Base-by-base conservation (phyloP, 306 rosid genomes). In the Senna siamea region DNA sequence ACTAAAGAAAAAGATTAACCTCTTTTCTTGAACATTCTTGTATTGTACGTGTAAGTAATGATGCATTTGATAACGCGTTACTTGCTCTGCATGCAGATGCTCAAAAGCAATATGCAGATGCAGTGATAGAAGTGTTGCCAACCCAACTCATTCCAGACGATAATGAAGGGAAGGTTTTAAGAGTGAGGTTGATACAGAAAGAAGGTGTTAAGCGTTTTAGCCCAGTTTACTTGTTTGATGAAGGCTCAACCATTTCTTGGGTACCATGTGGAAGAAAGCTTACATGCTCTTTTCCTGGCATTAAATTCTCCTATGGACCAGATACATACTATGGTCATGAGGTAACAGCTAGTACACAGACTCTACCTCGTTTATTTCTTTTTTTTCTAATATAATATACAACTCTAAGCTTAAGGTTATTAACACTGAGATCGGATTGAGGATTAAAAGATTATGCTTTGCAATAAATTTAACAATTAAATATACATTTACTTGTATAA, bases 251-350 rank as follows among this genome's bases (percentile, higher is more conserved):
- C 72, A 79, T 95, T 76, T 88, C 98, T 0, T 95, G 99, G 99
- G 90, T 95, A 20, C 99, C 99, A 3, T 95, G 99, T 76, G 98
- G 99, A 52, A 92, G 98, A 72, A 95, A 95, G 81, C 99, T 95
- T 55, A 95, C 99, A 58, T 92, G 99, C 87, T 90, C 98, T 44
- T 95, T 90, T 76, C 99, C 99, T 70, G 99, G 99, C 64, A 95
- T 92, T 88, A 95, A 92, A 41, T 92, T 95, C 73, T 59, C 73
- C 83, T 95, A 95, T 60, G 93, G 98, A 72, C 98, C 98, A 15
- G 96, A 95, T 38, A 15, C 78, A 46, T 95, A 92, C 83, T 92
- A 34, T 55, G 85, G 87, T 77, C 77, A 87, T 11, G 99, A 95
- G 99, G 99, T 95, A 87, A 10, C 54, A 9, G 37, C 65, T 76